phyloP scores from a whole-genome alignment of 768 basidiomycete genomes.

The Filobasidium floriforme region DNA sequence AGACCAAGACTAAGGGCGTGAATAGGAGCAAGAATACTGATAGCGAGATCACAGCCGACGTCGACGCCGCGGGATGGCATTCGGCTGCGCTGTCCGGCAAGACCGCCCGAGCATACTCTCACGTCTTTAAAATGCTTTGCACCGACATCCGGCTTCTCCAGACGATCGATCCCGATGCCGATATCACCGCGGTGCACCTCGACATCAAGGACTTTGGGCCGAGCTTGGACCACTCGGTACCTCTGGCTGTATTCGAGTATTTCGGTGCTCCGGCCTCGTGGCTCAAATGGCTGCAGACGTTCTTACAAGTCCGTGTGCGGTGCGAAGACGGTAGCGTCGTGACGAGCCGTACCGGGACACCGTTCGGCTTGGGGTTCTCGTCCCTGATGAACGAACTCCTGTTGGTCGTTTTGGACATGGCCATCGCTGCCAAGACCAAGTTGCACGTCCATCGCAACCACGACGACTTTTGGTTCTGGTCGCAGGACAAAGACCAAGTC shows the following conservation, averaged over 20 bases:
- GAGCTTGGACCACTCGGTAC: slow-evolving; percentile 13
- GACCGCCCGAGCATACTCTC: slow-evolving; percentile 12
- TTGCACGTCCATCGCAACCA: slow-evolving; percentile 15
- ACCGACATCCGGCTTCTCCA: slow-evolving; percentile 14
- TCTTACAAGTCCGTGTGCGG: slow-evolving; percentile 3
- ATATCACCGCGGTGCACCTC: slow-evolving; percentile 14
- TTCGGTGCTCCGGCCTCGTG: slow-evolving; percentile 11
- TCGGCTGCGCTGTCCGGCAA: neutral
- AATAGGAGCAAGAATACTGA: neutral
- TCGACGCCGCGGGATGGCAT: neutral
- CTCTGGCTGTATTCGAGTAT: slow-evolving; percentile 10
- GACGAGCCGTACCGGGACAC: slow-evolving; percentile 1
- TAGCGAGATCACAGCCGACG: neutral
- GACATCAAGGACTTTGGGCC: slow-evolving; percentile 17
- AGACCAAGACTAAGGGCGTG: neutral
- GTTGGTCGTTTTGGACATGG: slow-evolving; percentile 14
- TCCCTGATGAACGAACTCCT: slow-evolving; percentile 14
- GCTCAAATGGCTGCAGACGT: slow-evolving; percentile 13
- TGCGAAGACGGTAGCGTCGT: neutral
- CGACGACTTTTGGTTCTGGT: slow-evolving; percentile 21
- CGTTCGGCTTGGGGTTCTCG: slow-evolving; percentile 11
- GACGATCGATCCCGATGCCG: slow-evolving; percentile 3
- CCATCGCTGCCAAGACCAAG: slow-evolving; percentile 9
- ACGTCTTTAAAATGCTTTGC: slow-evolving; percentile 14
- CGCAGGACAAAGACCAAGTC: slow-evolving; percentile 1